Evolutionary conservation across 1,284 basidiomycete genomes (phyloP), one percentile per base, ranked within the genome.

Genomic region (Neonothopanus nambi): DNA sequence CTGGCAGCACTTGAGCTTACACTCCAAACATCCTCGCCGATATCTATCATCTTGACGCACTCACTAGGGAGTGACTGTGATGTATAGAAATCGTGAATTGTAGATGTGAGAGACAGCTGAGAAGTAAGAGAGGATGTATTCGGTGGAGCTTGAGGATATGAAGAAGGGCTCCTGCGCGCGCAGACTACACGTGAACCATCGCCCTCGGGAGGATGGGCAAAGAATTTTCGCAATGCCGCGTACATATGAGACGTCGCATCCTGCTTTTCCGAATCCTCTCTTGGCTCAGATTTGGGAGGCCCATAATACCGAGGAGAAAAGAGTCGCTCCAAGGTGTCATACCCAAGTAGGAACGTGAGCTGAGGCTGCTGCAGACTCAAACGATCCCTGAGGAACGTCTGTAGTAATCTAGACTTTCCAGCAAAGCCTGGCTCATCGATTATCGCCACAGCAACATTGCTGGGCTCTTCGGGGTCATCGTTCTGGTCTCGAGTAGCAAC

Each of bases 381-480:
- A 51, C 37, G 42, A 18, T 70, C 23, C 46, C 65, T 69, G 40
- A 90, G 70, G 59, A 84, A 84, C 15, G 66, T 65, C n/a, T 74
- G 74, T 48, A 93, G 75, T 18, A 80, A 68, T 17, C 78, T 74
- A 11, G 91, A 89, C 71, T 98, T 98, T 37, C 82, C 82, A 39
- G 91, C 89, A 67, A 98, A 98, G 0, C 89, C 91, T 2, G 95
- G 93, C 59, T 93, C 90, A 64, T 94, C 82, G 54, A 94, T 83
- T 57, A 96, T 79, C 1, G 81, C 95, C 1, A 97, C 83, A 0
- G 91, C 93, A 48, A 9, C 18, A 12, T 21, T n/a, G 3, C 30
- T 8, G 17, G 33, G 45, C 5, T 36, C 28, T 26, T 35, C 52
- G 49, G 51, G 41, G 18, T 23, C 18, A 49, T 21, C 33, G n/a